A percentile compares a stretch with the other conserved stretches of the same genome.
phyloP scores from a whole-genome alignment of 2,329 filamentous ascomycete species.

The Penicillium sp. region DNA sequence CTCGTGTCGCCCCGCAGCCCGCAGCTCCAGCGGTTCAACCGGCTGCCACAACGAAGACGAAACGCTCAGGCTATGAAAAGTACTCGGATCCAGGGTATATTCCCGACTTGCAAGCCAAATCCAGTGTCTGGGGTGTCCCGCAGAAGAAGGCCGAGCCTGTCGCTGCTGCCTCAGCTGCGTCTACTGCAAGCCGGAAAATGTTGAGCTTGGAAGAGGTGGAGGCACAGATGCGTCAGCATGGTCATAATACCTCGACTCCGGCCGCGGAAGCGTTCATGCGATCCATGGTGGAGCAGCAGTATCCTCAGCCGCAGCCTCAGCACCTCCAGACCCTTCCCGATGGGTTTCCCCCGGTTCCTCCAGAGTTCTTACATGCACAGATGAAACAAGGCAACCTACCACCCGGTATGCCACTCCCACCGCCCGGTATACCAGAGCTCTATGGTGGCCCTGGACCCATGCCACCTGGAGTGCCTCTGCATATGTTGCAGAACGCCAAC shows the following conservation, averaged over 20 bases:
- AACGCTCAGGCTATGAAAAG: slow-evolving; percentile 82
- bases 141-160: slow-evolving; percentile 36
- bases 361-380: slow-evolving; percentile 49
- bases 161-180: slow-evolving; percentile 26
- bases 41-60: slow-evolving; percentile 53
- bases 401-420: slow-evolving; percentile 38
- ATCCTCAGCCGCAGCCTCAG: slow-evolving; percentile 33
- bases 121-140: slow-evolving; percentile 81
- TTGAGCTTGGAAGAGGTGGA: slow-evolving; percentile 97
- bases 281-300: slow-evolving; percentile 29
- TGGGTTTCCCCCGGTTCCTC: slow-evolving; percentile 36
- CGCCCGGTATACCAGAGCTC: slow-evolving; percentile 43
- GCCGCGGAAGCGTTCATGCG: slow-evolving; percentile 30
- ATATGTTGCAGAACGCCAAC: slow-evolving; percentile 77
- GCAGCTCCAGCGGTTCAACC: slow-evolving; percentile 42
- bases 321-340: slow-evolving; percentile 33
- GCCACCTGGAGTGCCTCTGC: slow-evolving; percentile 57
- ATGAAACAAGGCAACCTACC: slow-evolving; percentile 35
- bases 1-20: slow-evolving; percentile 32
- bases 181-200: slow-evolving; percentile 62
- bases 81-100: slow-evolving; percentile 81
- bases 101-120: slow-evolving; percentile 86
- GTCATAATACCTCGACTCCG: slow-evolving; percentile 32
- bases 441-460: slow-evolving; percentile 45
- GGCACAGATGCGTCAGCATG: slow-evolving; percentile 76